Conservation (phyloP, 192 early-diverging fungal genomes). For the Funneliformis geosporum region DNA sequence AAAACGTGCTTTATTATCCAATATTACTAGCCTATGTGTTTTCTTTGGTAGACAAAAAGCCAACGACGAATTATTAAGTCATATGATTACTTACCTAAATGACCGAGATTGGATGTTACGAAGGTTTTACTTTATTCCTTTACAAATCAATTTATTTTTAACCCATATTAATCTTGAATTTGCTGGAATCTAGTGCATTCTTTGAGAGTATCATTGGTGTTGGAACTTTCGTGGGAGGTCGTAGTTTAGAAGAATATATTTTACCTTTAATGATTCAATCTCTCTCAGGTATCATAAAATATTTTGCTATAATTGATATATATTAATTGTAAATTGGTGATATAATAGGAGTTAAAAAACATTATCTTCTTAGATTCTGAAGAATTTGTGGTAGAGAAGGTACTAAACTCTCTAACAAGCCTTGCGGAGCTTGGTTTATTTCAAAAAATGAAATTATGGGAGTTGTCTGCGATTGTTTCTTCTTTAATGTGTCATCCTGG, state of each 20-base stretch:
- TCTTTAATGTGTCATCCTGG: slow-evolving; percentile 82
- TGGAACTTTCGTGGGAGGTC: slow-evolving; percentile 82
- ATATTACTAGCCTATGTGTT: slow-evolving; percentile 78
- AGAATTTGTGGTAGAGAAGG: slow-evolving; percentile 91
- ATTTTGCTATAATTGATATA: background rate
- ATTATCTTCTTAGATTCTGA: slow-evolving; percentile 68
- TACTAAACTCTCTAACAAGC: slow-evolving; percentile 77
- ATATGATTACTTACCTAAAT: slow-evolving; percentile 97
- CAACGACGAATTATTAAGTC: slow-evolving; percentile 82
- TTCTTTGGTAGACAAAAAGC: slow-evolving; percentile 82
- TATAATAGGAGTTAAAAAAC: background rate
- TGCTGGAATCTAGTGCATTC: slow-evolving; percentile 66
- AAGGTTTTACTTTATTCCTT: slow-evolving; percentile 48
- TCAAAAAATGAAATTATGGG: slow-evolving; percentile 73
- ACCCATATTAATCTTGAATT: background rate
- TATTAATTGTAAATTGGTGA: too few relatives aligned
- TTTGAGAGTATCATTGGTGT: slow-evolving; percentile 92
- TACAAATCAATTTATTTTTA: background rate
- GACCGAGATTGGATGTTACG: slow-evolving; percentile 93
- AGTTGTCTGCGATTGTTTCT: slow-evolving; percentile 65
- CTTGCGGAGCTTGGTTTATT: slow-evolving; percentile 78
- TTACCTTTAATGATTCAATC: slow-evolving; percentile 90
- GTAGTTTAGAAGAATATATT: slow-evolving; percentile 89
- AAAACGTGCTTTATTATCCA: slow-evolving; percentile 80
- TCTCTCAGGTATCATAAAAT: slow-evolving; percentile 58